These are phyloP conservation scores for Phytophthora hibernalis DNA, from an alignment of 352 stramenopile genomes.

Conservation along the genomic window DNA sequence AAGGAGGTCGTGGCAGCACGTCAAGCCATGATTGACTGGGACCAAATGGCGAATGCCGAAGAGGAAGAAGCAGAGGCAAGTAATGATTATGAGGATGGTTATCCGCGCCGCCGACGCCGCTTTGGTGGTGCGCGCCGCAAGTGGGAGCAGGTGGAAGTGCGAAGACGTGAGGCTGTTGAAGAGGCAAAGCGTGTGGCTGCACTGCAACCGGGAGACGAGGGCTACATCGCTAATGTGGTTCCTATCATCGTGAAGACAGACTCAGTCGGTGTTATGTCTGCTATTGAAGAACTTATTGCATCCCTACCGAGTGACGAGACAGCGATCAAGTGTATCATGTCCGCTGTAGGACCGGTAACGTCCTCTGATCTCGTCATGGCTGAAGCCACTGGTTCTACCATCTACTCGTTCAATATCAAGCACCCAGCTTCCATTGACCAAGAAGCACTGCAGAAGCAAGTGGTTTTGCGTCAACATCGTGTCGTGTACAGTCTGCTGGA, in stretches of 20 bases:
- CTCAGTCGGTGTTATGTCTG: conserved; percentile 96
- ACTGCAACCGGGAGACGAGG: conserved; percentile 75
- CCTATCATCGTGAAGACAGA: conserved; percentile 99
- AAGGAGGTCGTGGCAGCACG: conserved; percentile 83
- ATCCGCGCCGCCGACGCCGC: conserved; percentile 49
- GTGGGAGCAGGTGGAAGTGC: conserved; percentile 72
- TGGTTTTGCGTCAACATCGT: conserved; percentile 75
- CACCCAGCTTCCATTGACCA: conserved; percentile 77
- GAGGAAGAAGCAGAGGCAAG: conserved; percentile 61
- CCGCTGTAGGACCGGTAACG: conserved; percentile 82
- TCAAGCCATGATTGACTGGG: conserved; percentile 77
- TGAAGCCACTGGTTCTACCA: conserved; percentile 77
- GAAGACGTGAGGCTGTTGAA: conserved; percentile 67
- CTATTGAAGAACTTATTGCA: conserved; percentile 87
- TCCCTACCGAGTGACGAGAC: conserved; percentile 74
- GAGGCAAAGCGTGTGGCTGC: conserved; percentile 74
- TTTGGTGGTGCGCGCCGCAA: conserved; percentile 65
- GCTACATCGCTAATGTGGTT: conserved; percentile 94
- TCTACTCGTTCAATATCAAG: conserved; percentile 92
- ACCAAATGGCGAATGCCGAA: conserved; percentile 69
- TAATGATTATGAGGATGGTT: conserved; percentile 24
- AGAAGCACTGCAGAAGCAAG: conserved; percentile 80
- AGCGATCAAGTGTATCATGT: conserved; percentile 85
- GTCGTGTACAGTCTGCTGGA: conserved; percentile 92
- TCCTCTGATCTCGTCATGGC: conserved; percentile 88